Base-by-base conservation (phyloP, 306 rosid species). In the Vigna trinervia region DNA sequence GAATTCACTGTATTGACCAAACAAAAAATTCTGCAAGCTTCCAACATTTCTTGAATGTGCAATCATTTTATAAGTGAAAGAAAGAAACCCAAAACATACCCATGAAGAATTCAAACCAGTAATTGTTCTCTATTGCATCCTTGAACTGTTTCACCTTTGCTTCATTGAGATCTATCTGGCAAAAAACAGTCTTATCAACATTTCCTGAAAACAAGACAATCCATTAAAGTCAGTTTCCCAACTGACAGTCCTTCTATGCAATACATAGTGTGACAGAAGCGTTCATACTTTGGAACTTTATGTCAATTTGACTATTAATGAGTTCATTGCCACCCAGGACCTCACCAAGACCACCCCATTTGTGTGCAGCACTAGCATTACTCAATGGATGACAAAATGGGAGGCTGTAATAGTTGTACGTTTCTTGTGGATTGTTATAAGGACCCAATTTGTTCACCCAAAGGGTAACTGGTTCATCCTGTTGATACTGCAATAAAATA, bases 311-410 rank as follows among this genome's bases (percentile, higher is more conserved):
- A 85, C 99, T 96, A 58, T 96, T 97, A 8, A 96, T 96, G 73
- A 96, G 97, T 57, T 96, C 99, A 81, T 96, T 96, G 89, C 99
- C 99, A 76, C 99, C 98, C 32, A 96, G 79, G 84, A 96, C 99
- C 88, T 96, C 99, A 64, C 99, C 99, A 76, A 96, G 99, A 76
- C 99, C 99, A 87, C 99, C 99, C 99, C 99, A 96, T 80, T 96
- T 96, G 87, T 96, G 99, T 71, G 81, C 85, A 84, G 97, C 74
- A 65, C 63, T 85, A 82, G 92, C 41, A 81, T 76, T 84, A 62
- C 79, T 86, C 61, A 90, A 57, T 39, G 92, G 88, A 78, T 54
- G 92, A 60, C 99, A 96, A 82, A 92, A 96, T 36, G 99, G 99
- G 72, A 96, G 98, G 86, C 92, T 92, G 90, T 89, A 90, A 85